Evolutionary conservation across 129 eudicot species (phyloP), one percentile per base, ranked within the genome.

Genomic region (Artemisia argyi): DNA sequence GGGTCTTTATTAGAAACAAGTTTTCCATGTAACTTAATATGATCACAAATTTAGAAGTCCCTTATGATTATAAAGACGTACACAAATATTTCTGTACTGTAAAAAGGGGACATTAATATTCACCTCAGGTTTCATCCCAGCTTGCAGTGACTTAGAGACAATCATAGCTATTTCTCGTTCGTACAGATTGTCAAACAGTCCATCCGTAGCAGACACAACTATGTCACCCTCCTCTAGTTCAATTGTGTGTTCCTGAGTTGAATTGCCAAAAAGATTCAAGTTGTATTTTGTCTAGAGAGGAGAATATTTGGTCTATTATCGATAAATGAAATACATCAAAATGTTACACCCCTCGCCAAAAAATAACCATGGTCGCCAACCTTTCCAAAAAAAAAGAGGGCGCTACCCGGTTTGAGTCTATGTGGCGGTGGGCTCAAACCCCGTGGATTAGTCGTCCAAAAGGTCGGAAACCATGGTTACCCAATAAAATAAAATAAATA

Each of bases 101-200:
- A 71, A 66, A 66, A 19, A 73, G 19, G 32, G 66, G 52, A 60
- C 44, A 32, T 52, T 49, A 53, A 18, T 42, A 47, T 22, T 64
- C 76, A 89, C 98, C 92, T 87, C 59, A 1, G 81, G 87, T 32
- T 82, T 66, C 78, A 65, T 77, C 67, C 75, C 79, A 30, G 78
- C 86, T 72, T 84, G 87, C 69, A 87, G 16, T 7, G 88, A 85
- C 78, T 82, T 80, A 65, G 82, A 80, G 60, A 90, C 96, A 30
- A 79, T 81, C 63, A 73, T 76, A 18, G 78, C 78, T 55, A 93
- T 90, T 71, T 90, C 98, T 77, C 81, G 80, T 65, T 82, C 91
- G 55, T 89, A 93, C n/a, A 93, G 72, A 65, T 93, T 93, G 86
- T 93, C 98, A 71, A 87, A 86, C 50, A 93, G 91, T 68, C 98